Base-by-base conservation (phyloP, 345 rosid species). In the Euclidium syriacum region DNA sequence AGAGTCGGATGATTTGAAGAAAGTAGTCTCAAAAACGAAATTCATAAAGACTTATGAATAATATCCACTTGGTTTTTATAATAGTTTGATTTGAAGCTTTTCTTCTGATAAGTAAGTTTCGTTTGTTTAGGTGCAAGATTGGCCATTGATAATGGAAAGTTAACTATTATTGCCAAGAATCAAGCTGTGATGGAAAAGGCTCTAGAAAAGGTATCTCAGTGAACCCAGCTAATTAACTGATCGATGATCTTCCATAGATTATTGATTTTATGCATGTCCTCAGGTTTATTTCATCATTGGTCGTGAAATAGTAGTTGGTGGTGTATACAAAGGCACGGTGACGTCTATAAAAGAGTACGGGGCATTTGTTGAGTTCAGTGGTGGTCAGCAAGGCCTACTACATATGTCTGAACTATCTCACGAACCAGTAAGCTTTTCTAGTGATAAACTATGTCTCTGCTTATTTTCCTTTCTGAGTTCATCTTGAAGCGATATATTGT, bases 381-480 rank as follows among this genome's bases (percentile, higher is more conserved):
- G 99, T 66, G 97, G 99, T 50, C 97, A 94, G 61, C 88, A 83
- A 60, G 99, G 96, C 55, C 70, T 94, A 73, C 83, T 94, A 40
- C 97, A 94, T 72, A 72, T 94, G 68, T 90, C 99, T 27, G 99
- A 94, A 81, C 65, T 94, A 63, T 90, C 99, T 55, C 96, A 94
- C 74, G 90, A 79, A 65, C 90, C 85, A 75, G 97, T 94, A 79
- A 36, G 86, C 55, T 60, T 61, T 50, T 71, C 11, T 26, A 18
- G 10, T 36, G 48, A 30, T 26, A 51, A 68, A 32, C 12, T 55
- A 18, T 53, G 39, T n/a, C 51, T 10, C 51, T 10, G 25, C 19
- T 44, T 56, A n/a, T 64, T 12, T 35, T 30, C 23, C 40, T 3
- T 9, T n/a, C n/a, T 0, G 11, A 35, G 18, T 49, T n/a, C 20